Conservation (phyloP, 768 basidiomycete species). For the Boletellus emodensis region DNA sequence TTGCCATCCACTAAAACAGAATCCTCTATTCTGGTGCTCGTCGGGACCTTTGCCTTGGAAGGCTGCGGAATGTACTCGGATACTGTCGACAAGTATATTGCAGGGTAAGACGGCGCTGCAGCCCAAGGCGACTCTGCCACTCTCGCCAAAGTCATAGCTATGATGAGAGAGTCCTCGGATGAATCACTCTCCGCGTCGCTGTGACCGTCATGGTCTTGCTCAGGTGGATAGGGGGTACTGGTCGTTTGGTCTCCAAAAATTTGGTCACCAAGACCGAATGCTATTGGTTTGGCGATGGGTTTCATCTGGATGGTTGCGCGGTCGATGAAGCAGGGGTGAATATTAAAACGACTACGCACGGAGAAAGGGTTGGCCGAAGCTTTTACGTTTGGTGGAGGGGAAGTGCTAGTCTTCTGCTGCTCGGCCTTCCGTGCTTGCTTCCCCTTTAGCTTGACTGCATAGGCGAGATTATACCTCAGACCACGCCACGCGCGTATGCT, state of each 20-base stretch:
- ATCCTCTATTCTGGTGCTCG: slow-evolving; percentile 38
- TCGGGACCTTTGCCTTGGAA: slow-evolving; percentile 44
- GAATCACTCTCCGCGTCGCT: slow-evolving; percentile 38
- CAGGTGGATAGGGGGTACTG: slow-evolving; percentile 12
- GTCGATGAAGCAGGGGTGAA: slow-evolving; percentile 1
- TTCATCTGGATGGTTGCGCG: slow-evolving; percentile 19
- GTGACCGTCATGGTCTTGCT: slow-evolving; percentile 19
- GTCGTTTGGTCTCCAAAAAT: slow-evolving; percentile 48
- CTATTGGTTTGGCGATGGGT: slow-evolving; percentile 26
- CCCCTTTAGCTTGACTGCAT: slow-evolving; percentile 67
- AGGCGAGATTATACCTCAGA: slow-evolving; percentile 64
- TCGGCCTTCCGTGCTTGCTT: slow-evolving; percentile 44
- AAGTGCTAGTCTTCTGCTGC: slow-evolving; percentile 33
- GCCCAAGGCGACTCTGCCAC: slow-evolving; percentile 64
- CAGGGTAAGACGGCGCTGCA: slow-evolving; percentile 58
- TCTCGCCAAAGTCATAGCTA: slow-evolving; percentile 53
- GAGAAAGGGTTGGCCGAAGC: slow-evolving; percentile 65
- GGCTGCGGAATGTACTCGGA: slow-evolving; percentile 68
- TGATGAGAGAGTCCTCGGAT: slow-evolving; percentile 49
- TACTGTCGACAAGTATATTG: slow-evolving; percentile 70
- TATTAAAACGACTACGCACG: slow-evolving; percentile 36
- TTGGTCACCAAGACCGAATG: slow-evolving; percentile 61
- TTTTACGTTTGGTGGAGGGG: slow-evolving; percentile 26
- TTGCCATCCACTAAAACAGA: slow-evolving; percentile 40
- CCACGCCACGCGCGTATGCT: slow-evolving; percentile 84